Evolutionary conservation across 352 stramenopile species (phyloP).

Genomic region (Globisporangium nodosum): DNA sequence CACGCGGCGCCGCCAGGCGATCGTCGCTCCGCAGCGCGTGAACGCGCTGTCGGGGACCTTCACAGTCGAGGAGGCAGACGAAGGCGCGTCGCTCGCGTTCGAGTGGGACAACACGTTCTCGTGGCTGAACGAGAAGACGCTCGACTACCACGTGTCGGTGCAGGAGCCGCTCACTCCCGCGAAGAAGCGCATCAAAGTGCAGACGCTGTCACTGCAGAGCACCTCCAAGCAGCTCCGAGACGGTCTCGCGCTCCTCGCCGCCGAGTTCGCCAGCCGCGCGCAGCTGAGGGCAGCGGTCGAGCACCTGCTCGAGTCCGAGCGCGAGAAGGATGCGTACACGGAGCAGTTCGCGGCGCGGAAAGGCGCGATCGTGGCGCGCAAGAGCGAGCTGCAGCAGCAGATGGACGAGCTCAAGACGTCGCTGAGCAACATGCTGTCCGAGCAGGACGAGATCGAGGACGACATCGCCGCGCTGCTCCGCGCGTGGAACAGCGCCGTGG

Average conservation of each 20-base stretch:
- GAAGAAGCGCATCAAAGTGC: conserved; percentile 28
- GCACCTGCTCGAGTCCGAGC: conserved; percentile 28
- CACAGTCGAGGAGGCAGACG: conserved; percentile 23
- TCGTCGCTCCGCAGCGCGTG: conserved; percentile 46
- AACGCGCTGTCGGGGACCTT: conserved; percentile 48
- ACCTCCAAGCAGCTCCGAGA: conserved; percentile 23
- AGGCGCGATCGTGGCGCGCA: conserved; percentile 27
- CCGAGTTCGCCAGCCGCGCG: conserved; percentile 26
- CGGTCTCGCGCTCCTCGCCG: conserved; percentile 25
- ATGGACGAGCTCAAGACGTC: conserved; percentile 52
- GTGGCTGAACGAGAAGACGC: conserved; percentile 80
- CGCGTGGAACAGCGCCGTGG: conserved; percentile 30
- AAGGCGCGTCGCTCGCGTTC: conserved; percentile 47
- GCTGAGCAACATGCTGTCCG: conserved; percentile 29
- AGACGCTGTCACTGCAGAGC: conserved; percentile 21
- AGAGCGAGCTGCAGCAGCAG: conserved; percentile 37
- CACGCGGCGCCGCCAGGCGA: background rate
- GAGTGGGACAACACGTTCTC: conserved; percentile 84
- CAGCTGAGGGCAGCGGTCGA: conserved; percentile 30
- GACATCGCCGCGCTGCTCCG: conserved; percentile 20
- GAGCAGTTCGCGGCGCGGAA: conserved; percentile 23
- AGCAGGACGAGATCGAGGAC: conserved; percentile 55
- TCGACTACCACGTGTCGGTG: conserved; percentile 81
- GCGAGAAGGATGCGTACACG: conserved; percentile 31
- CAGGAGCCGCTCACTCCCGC: conserved; percentile 44